Conservation (phyloP, 140 eudicot genomes). For the Bidens hawaiensis region DNA sequence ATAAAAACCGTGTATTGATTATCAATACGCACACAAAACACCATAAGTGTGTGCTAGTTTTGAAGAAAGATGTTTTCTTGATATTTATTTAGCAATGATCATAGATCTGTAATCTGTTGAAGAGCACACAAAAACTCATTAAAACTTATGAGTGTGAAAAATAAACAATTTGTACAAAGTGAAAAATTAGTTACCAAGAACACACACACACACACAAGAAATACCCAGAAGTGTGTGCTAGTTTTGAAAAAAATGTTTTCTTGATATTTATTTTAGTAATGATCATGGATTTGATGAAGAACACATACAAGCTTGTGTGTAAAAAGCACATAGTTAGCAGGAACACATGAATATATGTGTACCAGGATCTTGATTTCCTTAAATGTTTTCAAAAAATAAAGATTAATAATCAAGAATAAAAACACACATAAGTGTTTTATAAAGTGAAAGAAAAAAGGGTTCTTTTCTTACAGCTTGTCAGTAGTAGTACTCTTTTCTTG, state of each 20-base stretch:
- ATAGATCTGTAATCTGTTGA: too few species aligned
- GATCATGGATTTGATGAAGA: not conserved
- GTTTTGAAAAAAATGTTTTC: not conserved
- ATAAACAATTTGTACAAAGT: too few species aligned
- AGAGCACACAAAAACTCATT: not conserved
- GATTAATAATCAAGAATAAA: too few species aligned
- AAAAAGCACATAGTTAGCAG: conserved; percentile 6
- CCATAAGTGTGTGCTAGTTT: not conserved
- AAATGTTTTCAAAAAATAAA: too few species aligned
- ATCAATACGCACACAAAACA: not conserved
- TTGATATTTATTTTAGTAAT: not conserved
- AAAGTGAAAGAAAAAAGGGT: conserved; percentile 6
- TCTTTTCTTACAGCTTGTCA: conserved; percentile 64
- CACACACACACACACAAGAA: not conserved
- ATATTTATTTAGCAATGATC: not conserved
- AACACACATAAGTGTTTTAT: not conserved
- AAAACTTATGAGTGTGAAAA: not conserved
- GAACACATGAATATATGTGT: too few species aligned
- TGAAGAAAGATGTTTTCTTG: not conserved
- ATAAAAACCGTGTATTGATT: too few species aligned
- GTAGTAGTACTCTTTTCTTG: conserved; percentile 46
- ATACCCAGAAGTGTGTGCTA: not conserved
- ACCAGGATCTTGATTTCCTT: too few species aligned
- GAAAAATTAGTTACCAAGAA: too few species aligned
- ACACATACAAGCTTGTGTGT: not conserved